These are phyloP conservation scores for Eucalyptus pauciflora DNA, from an alignment of 345 rosid genomes.

Conservation along the genomic window DNA sequence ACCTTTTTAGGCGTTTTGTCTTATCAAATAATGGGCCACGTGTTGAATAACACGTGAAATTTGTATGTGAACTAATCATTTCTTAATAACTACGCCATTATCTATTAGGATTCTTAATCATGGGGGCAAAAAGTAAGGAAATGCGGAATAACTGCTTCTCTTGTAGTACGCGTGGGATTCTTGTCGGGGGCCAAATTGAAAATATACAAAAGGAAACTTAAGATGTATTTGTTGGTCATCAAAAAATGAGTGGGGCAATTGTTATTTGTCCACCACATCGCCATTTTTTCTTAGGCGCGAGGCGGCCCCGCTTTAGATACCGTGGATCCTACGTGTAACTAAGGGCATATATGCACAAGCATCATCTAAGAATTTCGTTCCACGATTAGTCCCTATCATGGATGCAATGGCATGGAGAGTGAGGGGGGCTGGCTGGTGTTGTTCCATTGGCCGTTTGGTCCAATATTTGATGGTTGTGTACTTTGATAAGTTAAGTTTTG, in stretches of 20 bases:
- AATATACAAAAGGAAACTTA: not conserved
- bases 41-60: not conserved
- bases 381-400: not conserved
- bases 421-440: not conserved
- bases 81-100: not conserved
- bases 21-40: not conserved
- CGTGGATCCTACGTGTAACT: not conserved
- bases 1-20: not conserved
- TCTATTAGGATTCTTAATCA: not conserved
- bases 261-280: not conserved
- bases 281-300: not conserved
- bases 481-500: not conserved
- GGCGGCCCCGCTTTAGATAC: not conserved
- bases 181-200: not conserved
- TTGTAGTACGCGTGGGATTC: not conserved
- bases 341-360: not conserved
- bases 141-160: not conserved
- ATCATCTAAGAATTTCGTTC: not conserved
- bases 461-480: not conserved
- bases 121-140: not conserved
- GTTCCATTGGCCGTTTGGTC: not conserved
- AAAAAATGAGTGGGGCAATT: not conserved
- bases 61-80: not conserved
- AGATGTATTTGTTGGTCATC: not conserved
- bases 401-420: not conserved